phyloP scores from a whole-genome alignment of 345 rosid genomes.

The Hibiscus trionum region DNA sequence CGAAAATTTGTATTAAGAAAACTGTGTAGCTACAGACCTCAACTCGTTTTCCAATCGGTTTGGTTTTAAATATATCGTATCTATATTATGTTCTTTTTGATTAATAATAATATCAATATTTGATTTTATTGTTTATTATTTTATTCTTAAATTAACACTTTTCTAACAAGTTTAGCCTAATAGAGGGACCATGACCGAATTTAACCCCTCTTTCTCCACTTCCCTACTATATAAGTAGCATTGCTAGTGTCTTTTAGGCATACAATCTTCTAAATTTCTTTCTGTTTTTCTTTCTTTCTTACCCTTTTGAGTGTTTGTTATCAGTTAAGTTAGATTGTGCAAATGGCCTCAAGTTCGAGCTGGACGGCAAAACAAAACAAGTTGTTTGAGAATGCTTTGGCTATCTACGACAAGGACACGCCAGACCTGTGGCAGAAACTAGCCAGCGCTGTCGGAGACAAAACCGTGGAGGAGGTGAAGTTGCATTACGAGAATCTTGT shows the following conservation, averaged over 20 bases:
- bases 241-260: constrained; percentile 6
- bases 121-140: too few species aligned
- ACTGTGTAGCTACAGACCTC: too few species aligned
- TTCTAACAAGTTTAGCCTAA: too few species aligned
- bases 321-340: not conserved
- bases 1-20: too few species aligned
- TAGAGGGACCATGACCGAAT: too few species aligned
- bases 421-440: constrained; percentile 48
- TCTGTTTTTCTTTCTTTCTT: not conserved
- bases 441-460: constrained; percentile 41
- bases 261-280: not conserved
- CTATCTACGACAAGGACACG: constrained; percentile 33
- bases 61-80: too few species aligned
- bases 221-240: constrained; percentile 18
- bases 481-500: constrained; percentile 38
- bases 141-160: too few species aligned
- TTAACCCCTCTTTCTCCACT: not conserved
- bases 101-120: too few species aligned
- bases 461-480: constrained; percentile 29
- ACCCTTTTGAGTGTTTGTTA: not conserved
- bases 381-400: constrained; percentile 45
- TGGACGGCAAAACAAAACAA: constrained; percentile 52
- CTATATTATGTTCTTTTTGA: too few species aligned
- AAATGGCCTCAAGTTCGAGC: constrained; percentile 29
- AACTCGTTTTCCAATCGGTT: too few species aligned